A percentile compares a stretch with the other conserved stretches of the same genome.
Evolutionary conservation across 2,329 filamentous ascomycete species (phyloP).

Genomic region (Torrubiella hemipterigena): DNA sequence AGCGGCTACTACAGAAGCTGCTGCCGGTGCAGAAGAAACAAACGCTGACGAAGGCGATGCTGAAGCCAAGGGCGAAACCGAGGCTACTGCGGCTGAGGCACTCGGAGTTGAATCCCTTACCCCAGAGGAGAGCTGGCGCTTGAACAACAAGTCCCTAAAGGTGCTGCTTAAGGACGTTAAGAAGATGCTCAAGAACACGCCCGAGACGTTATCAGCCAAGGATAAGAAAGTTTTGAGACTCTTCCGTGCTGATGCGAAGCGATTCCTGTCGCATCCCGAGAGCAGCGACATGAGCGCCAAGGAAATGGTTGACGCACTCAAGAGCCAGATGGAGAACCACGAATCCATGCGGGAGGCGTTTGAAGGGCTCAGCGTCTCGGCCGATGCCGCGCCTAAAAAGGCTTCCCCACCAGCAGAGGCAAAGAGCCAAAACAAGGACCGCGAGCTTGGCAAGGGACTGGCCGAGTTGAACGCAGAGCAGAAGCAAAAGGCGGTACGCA

Average conservation of each 20-base stretch:
- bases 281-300: constrained; percentile 15
- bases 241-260: constrained; percentile 55
- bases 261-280: constrained; percentile 37
- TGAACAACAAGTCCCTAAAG: constrained; percentile 14
- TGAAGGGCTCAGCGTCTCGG: constrained; percentile 14
- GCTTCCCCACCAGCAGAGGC: neutral
- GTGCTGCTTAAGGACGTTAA: constrained; percentile 19
- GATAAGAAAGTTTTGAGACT: constrained; percentile 64
- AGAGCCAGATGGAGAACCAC: constrained; percentile 20
- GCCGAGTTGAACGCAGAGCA: constrained; percentile 19
- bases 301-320: constrained; percentile 19
- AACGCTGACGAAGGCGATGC: constrained; percentile 7
- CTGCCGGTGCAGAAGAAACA: constrained; percentile 8
- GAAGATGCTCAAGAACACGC: constrained; percentile 27
- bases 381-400: constrained; percentile 2
- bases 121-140: constrained; percentile 12
- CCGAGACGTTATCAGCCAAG: constrained; percentile 46
- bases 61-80: constrained; percentile 7
- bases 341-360: constrained; percentile 17
- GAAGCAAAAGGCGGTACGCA: constrained; percentile 18
- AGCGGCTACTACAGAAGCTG: constrained; percentile 9
- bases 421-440: constrained; percentile 14
- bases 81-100: constrained; percentile 9
- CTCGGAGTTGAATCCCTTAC: constrained; percentile 8
- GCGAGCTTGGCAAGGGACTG: constrained; percentile 20